Evolutionary conservation across 2,329 filamentous ascomycete genomes (phyloP), one percentile per base, ranked within the genome.

Genomic region (Fusarium miscanthi): DNA sequence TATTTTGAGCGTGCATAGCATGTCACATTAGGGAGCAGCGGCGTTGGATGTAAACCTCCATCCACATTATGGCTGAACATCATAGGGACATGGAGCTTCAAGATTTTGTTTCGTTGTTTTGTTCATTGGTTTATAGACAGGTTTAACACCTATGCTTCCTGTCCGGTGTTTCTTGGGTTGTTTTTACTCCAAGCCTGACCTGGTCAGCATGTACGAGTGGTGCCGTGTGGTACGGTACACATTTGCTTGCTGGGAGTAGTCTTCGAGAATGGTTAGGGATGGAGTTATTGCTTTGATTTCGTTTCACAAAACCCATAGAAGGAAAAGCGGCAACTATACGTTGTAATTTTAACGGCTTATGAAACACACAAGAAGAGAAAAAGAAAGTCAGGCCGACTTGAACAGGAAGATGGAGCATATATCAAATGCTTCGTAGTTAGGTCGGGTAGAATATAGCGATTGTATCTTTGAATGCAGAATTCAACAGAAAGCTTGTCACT

Each of bases 1-100:
- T 80, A 77, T 76, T 77, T 78, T 74, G 69, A 81, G 81, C 81
- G 80, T 74, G 79, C 78, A 79, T 81, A 73, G 78, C 79, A 81
- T 79, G 73, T 75, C 76, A 78, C 80, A 66, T 78, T 74, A 77
- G 59, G 76, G 74, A 79, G 78, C 74, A 76, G 63, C 66, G 42
- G 80, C 80, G 80, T 82, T 81, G 78, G 76, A 79, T 78, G 73
- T 66, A 64, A 71, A 78, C 75, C 72, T 77, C 72, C 73, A 77
- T 75, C 72, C 75, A 74, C 63, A 75, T 78, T 66, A 79, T 75
- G 78, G 69, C 71, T 78, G 73, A 78, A 73, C 69, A 78, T 75
- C 66, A 70, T 75, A 70, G 46, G 74, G 72, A 72, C 70, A 72
- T 66, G 70, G 74, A 72, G 66, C 70, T 73, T 66, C 70, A 67